Evolutionary conservation across 2,329 filamentous ascomycete species (phyloP), one percentile per base, ranked within the genome.

Genomic region (Gnomoniopsis sp.): DNA sequence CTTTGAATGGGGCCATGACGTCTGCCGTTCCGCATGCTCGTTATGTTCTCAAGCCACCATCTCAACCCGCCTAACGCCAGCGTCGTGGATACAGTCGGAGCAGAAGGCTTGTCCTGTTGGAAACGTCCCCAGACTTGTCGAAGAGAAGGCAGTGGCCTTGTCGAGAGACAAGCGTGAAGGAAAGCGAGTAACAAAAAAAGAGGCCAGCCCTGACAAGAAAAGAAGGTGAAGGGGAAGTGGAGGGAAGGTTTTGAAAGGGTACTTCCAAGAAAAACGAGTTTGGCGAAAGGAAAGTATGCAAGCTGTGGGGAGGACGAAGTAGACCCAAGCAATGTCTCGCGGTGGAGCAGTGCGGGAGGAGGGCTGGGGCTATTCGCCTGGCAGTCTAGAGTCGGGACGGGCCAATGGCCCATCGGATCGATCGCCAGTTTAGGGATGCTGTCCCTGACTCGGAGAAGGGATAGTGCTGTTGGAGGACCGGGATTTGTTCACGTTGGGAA

Each of bases 181-280:
- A 46, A 48, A 41, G 44, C 26, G 46, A 46, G 43, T n/a, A n/a
- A n/a, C n/a, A 50, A 41, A 49, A 33, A 48, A 44, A 59, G 57
- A 59, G 60, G 14, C 60, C 60, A 62, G 60, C 60, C 60, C 60
- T 59, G 60, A 48, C 49, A 48, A 44, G 46, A 46, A 57, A 50
- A 41, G 34, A 47, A 26, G 19, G 34, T 55, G 23, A 10, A 46
- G 47, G 23, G 36, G 44, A 33, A 22, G n/a, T 44, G 44, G 34
- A 26, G 48, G 38, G 22, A 19, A 12, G 50, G 17, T 49, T 23
- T 26, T 8, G 12, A 34, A 21, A 49, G 14, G 50, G 51, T 58
- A 61, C 55, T 52, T 55, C 51, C 49, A 54, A 62, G 57, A 57
- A 38, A 36, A 50, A 50, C 30, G 58, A 22, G 57, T 33, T 48